Evolutionary conservation across 2,329 filamentous ascomycete genomes (phyloP).

Genomic region (Didymella pomorum): DNA sequence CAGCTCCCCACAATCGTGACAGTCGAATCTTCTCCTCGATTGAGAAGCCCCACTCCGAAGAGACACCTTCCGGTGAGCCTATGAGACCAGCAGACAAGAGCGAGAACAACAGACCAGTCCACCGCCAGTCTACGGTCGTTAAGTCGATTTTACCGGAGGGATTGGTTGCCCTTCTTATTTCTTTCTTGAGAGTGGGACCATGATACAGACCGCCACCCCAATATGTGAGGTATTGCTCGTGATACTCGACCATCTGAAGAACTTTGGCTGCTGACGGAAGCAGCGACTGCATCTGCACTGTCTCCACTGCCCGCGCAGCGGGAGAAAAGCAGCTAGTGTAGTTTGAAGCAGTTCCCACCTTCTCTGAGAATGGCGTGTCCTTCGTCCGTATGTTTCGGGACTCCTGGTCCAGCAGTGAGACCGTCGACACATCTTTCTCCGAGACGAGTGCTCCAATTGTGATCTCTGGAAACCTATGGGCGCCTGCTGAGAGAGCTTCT

Average conservation of each 20-base stretch:
- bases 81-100: constrained; percentile 56
- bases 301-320: constrained; percentile 36
- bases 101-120: constrained; percentile 55
- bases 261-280: constrained; percentile 42
- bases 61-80: constrained; percentile 48
- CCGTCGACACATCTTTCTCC: constrained; percentile 32
- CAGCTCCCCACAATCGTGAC: constrained; percentile 57
- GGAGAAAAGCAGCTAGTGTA: constrained; percentile 31
- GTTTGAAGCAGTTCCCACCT: constrained; percentile 4
- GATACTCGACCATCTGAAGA: constrained; percentile 49
- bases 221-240: constrained; percentile 49
- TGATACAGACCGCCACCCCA: constrained; percentile 54
- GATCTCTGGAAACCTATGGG: constrained; percentile 35
- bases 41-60: constrained; percentile 56
- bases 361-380: constrained; percentile 18
- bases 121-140: constrained; percentile 44
- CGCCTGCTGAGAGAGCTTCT: constrained; percentile 23
- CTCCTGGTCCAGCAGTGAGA: constrained; percentile 28
- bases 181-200: constrained; percentile 48
- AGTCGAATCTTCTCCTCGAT: constrained; percentile 53
- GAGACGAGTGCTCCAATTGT: constrained; percentile 36
- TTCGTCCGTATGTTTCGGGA: constrained; percentile 27
- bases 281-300: constrained; percentile 48
- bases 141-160: constrained; percentile 51
- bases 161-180: constrained; percentile 52